Base-by-base conservation (phyloP, 371 early-diverging fungal genomes). In the Actinomortierella wolfii region DNA sequence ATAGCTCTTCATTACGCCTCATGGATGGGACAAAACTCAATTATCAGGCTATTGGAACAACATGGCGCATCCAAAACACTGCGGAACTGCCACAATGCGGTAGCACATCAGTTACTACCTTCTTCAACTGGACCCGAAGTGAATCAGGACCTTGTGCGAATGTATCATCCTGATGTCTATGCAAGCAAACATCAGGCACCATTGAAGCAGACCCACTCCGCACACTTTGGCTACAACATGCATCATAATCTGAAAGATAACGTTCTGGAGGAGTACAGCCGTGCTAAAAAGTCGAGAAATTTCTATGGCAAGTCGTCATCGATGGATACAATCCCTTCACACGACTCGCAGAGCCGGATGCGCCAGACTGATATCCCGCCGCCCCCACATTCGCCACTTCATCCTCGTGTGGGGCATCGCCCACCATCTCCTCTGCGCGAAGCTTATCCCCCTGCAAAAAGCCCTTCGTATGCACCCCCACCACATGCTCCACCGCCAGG, bases 371-470 rank as follows among this genome's bases (percentile, higher is more conserved):
- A 39, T 65, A 18, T 58, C 66, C 9, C 67, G 2, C 65, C 73
- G 17, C 56, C 70, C 4, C 67, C 58, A 1, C 68, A 53, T n/a
- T 54, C 57, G 15, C 61, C 57, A 14, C 34, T 42, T 14, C 59
- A 60, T 42, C 68, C 55, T 43, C 59, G 62, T 13, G 56, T 59
- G 5, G 49, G 52, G 2, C 54, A 59, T 1, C 61, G 73, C 14
- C 66, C 73, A 8, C 73, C 73, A 6, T 71, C 73, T n/a, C 73
- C 73, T n/a, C 55, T 71, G n/a, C 62, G 73, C 0, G 73, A 71
- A 29, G 64, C 70, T 2, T 61, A 44, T 54, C 29, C 15, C 62
- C 53, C 13, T 62, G 66, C 24, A 39, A 57, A 13, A 61, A 54
- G 18, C 28, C 60, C 8, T 42, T 34, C 34, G 7, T 34, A 34